A percentile compares a stretch with the other conserved stretches of the same genome.
Evolutionary conservation across 2,329 filamentous ascomycete genomes (phyloP).

Genomic region (Hysterium pulicare): DNA sequence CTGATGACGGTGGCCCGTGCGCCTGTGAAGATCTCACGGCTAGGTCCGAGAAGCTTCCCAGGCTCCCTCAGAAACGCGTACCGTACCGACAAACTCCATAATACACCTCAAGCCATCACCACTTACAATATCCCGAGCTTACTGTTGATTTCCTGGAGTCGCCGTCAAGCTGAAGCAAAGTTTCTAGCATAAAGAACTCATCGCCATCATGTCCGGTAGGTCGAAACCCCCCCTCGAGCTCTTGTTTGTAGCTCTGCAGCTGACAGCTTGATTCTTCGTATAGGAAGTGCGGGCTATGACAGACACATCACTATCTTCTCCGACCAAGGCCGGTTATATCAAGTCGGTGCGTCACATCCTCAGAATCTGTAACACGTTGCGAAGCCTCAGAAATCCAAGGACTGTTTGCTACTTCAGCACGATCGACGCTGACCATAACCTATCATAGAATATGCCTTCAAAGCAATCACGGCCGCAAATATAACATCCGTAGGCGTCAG

Average conservation of each 20-base stretch:
- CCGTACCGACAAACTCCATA: slow-evolving; percentile 16
- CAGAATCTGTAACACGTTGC: slow-evolving; percentile 1
- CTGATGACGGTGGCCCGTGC: slow-evolving; percentile 13
- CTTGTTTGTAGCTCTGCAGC: slow-evolving; percentile 8
- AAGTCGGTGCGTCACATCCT: slow-evolving; percentile 78
- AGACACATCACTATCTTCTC: slow-evolving; percentile 99
- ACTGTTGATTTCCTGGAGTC: slow-evolving; percentile 25
- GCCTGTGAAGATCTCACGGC: slow-evolving; percentile 17
- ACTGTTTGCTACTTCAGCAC: not conserved
- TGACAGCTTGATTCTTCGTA: slow-evolving; percentile 14
- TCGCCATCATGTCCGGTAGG: slow-evolving; percentile 42
- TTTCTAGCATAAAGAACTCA: slow-evolving; percentile 20
- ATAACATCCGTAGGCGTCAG: slow-evolving; percentile 96
- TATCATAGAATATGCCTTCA: slow-evolving; percentile 96
- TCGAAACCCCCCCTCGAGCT: slow-evolving; percentile 18
- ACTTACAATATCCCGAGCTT: slow-evolving; percentile 22
- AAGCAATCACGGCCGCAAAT: slow-evolving; percentile 98
- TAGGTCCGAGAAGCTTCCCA: slow-evolving; percentile 23
- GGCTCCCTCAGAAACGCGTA: slow-evolving; percentile 35
- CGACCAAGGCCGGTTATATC: slow-evolving; percentile 95
- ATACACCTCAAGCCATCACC: slow-evolving; percentile 18
- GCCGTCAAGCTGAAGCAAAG: slow-evolving; percentile 26
- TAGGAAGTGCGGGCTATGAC: slow-evolving; percentile 87
- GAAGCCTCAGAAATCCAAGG: not conserved
- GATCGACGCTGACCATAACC: slow-evolving; percentile 11